Evolutionary conservation across 257 asterid species (phyloP), one percentile per base, ranked within the genome.

Genomic region (Primulina huaijiensis): DNA sequence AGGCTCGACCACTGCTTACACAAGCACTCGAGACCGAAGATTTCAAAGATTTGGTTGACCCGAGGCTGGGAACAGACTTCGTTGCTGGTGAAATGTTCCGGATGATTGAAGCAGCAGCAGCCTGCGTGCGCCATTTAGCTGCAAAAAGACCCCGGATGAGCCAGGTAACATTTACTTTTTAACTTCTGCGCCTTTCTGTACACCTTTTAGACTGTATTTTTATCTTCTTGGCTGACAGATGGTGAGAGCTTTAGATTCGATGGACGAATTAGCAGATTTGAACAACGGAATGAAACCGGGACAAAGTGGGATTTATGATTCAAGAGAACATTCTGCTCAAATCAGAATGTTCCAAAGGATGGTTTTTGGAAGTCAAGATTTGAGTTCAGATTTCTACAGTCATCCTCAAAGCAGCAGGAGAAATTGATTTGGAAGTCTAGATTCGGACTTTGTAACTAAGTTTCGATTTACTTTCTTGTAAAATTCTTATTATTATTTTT

Each of bases 101-200:
- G 77, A 79, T 91, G 92, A 84, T 84, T 43, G 97, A 89, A 89
- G 95, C 96, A 56, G 96, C 95, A 14, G 97, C 97, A 40, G 96
- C 96, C 61, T 91, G 96, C 19, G 86, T 91, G 34, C 95, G 95
- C 7, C 96, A 91, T 76, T 84, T 79, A 72, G 93, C 91, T 59
- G 71, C 96, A 62, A 89, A 86, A 77, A 76, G 97, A 79, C 97
- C 97, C 4, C 38, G 69, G 62, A 91, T 91, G 97, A 89, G 92
- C 60, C 96, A 89, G 84, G 97, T 85, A 70, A 61, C 17, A 53
- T 43, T 62, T 3, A 8, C 14, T 38, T 25, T 27, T 10, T 7
- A 25, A 60, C 25, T 20, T 12, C 73, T 43, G 46, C 6, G 2
- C 29, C 14, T n/a, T 61, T 25, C 57, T 17, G 16, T 70, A 23